Base-by-base conservation (phyloP, 805 yeast genomes). In the Metschnikowia henanensis region DNA sequence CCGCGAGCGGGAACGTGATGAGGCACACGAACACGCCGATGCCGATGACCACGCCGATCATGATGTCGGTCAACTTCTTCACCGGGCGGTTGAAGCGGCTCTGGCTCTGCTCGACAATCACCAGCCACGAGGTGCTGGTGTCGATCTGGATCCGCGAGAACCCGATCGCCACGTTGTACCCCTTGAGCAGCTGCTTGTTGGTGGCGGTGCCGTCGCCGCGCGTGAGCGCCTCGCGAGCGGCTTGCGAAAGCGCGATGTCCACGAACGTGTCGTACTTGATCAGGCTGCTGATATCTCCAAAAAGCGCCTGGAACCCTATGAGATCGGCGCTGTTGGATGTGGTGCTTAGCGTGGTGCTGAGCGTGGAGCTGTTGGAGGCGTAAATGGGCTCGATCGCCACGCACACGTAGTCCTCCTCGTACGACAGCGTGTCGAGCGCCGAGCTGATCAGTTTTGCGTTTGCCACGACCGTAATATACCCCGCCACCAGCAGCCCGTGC, bases 1-100 rank as follows among this genome's bases (percentile, higher is more conserved):
- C 89, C 0, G 96, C 89, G 41, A 90, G 63, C 5, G 94, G 91
- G 60, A 89, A 77, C 1, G 96, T 87, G n/a, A 87, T 60, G 1
- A 87, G 47, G 51, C 87, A 80, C 72, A 88, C 80, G 49, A 84
- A 76, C 0, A 70, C 87, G 3, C 94, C 94, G 17, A 86, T 79
- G 1, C 87, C 95, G 30, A 90, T 68, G 19, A 87, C 88, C 1
- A 87, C 83, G 5, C 94, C 95, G 35, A 83, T 75, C 46, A 87
- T 83, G 38, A 90, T 84, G 50, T 79, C 79, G 1, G 83, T 75
- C 31, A 90, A 64, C 49, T 74, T 76, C 18, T 73, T 65, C 5
- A 84, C 74, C 0, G 96, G 94, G 3, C 71, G 77, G 59, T 79
- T 68, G 60, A 89, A 87, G 2, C 64, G 75, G 2, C 69, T 50